phyloP scores from a whole-genome alignment of 202 grass and related monocot species.

The Zoysia matrella region DNA sequence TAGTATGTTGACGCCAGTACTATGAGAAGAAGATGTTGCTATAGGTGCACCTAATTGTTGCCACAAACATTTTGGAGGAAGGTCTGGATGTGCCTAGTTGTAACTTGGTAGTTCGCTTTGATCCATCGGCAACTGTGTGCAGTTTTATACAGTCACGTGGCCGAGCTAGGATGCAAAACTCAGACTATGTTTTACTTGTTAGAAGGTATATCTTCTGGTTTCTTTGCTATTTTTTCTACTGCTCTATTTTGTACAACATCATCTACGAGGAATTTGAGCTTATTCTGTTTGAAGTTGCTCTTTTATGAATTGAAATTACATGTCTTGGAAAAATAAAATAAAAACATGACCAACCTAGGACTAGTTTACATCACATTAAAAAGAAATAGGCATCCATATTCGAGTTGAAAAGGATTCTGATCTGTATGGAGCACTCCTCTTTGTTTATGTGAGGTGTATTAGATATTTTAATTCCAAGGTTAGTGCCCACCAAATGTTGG shows the following conservation, averaged over 20 bases:
- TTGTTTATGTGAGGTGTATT: too few relatives aligned
- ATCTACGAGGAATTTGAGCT: not conserved
- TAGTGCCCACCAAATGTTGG: too few relatives aligned
- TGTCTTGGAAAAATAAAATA: not conserved
- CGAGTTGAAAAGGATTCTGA: too few relatives aligned
- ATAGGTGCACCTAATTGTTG: constrained; percentile 84
- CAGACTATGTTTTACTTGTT: constrained; percentile 76
- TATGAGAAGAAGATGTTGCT: constrained; percentile 37
- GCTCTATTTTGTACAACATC: too few relatives aligned
- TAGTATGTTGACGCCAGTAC: not conserved
- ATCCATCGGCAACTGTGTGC: constrained; percentile 65
- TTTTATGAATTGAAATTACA: constrained; percentile 4
- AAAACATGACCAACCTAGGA: not conserved
- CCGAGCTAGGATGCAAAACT: constrained; percentile 73
- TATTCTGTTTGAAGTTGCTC: not conserved
- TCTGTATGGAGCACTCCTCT: too few relatives aligned
- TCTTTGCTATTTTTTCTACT: constrained; percentile 14
- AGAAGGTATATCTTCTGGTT: constrained; percentile 50
- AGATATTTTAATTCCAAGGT: too few relatives aligned
- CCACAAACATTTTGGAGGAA: constrained; percentile 84
- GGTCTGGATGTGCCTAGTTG: constrained; percentile 84
- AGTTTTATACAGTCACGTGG: constrained; percentile 95
- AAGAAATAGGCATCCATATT: too few relatives aligned
- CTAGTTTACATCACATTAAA: too few relatives aligned
- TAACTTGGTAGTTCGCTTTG: constrained; percentile 86